Evolutionary conservation across 176 grass and related monocot species (phyloP), one percentile per base, ranked within the genome.

Genomic region (Paspalum vaginatum): DNA sequence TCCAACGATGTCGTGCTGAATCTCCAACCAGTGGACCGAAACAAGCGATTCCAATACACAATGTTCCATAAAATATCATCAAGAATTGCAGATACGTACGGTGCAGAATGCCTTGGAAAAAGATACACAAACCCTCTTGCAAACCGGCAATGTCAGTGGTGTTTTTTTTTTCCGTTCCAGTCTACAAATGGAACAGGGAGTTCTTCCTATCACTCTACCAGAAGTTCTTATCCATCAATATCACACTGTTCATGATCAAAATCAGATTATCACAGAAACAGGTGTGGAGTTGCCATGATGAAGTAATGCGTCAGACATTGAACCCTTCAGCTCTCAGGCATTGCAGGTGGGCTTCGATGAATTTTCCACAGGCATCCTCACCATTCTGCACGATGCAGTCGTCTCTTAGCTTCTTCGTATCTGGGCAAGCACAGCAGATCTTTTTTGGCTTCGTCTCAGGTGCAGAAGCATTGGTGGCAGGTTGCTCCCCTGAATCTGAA

Each of bases 311-410:
- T 89, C 67, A 94, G 47, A 91, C 77, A 0, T 85, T 91, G 81
- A 94, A 94, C 45, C 92, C 92, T 81, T 94, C 84, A 1, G 89
- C 84, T 63, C 89, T 88, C 72, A 94, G 52, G 85, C 94, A 94
- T 11, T 51, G 75, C 25, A 72, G 78, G 54, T 89, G 87, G 3
- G 94, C 94, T 86, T 97, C 81, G 5, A 94, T 97, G 87, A 86
- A 89, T 65, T 97, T 97, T 7, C 71, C 83, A 7, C 95, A 97
- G 21, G 92, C 79, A 10, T 72, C 87, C 80, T 97, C 95, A 0
- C 95, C 95, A 17, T 92, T 80, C 85, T 94, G 70, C 72, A 94
- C 80, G 16, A 97, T 83, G 80, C 95, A 97, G 48, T 97, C 89
- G 0, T 91, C 92, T 58, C 87, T 81, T 68, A 90, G 40, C 83